phyloP scores from a whole-genome alignment of 148 eudicot genomes.

The Rhododendron williamsianum region DNA sequence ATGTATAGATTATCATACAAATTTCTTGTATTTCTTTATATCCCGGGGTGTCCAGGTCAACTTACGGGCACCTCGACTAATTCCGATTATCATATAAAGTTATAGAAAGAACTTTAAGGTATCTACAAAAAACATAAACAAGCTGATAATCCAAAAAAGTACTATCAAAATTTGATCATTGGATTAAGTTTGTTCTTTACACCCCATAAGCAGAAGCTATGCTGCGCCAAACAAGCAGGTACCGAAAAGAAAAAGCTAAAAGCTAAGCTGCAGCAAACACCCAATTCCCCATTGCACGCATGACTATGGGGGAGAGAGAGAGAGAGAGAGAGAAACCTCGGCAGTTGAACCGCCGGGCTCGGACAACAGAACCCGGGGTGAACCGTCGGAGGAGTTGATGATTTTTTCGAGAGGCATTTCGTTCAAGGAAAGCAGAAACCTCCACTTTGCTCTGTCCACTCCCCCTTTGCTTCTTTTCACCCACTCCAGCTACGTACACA shows the following conservation, averaged over 20 bases:
- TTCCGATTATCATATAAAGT: too few species aligned
- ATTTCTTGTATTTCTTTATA: not conserved
- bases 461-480: slow-evolving; percentile 3
- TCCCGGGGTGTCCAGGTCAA: not conserved
- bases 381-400: slow-evolving; percentile 8
- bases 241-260: not conserved
- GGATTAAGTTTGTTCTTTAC: not conserved
- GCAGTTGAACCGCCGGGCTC: slow-evolving; percentile 36
- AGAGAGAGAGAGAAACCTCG: slow-evolving; percentile 19
- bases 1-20: not conserved
- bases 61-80: not conserved
- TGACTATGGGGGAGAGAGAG: not conserved
- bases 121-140: not conserved
- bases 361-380: slow-evolving; percentile 22
- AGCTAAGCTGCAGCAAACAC: not conserved
- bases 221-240: not conserved
- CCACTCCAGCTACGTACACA: slow-evolving; percentile 24
- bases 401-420: slow-evolving; percentile 25
- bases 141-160: not conserved
- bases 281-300: not conserved
- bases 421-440: slow-evolving; percentile 18
- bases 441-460: slow-evolving; percentile 30
- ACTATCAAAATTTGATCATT: not conserved
- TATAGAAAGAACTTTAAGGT: not conserved
- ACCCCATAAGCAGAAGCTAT: not conserved